These are phyloP conservation scores for Leccinum olivaceopallidum DNA, from an alignment of 768 basidiomycete genomes.

Conservation along the genomic window DNA sequence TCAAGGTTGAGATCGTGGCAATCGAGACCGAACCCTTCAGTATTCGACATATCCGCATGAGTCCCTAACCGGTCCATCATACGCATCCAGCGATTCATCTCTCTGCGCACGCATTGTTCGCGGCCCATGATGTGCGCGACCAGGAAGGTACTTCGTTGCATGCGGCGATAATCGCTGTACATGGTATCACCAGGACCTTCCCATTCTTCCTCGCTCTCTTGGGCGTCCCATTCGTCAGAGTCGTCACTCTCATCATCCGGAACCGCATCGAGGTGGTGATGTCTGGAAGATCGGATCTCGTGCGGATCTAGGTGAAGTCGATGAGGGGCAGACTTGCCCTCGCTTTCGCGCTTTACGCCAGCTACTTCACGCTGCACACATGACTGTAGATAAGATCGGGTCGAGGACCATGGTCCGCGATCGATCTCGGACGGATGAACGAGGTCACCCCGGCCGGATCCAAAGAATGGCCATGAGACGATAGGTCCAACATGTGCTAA, in stretches of 20 bases:
- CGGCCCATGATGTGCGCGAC: constrained; percentile 67
- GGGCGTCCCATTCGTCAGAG: constrained; percentile 75
- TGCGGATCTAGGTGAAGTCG: constrained; percentile 78
- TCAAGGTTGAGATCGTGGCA: constrained; percentile 85
- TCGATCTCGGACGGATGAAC: constrained; percentile 66
- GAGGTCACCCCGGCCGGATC: constrained; percentile 76
- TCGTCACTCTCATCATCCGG: constrained; percentile 76
- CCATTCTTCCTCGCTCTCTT: constrained; percentile 80
- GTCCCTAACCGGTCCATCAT: constrained; percentile 62
- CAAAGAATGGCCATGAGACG: constrained; percentile 91
- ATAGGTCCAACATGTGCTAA: constrained; percentile 52
- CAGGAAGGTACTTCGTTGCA: constrained; percentile 78
- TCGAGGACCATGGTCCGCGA: constrained; percentile 76
- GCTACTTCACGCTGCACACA: constrained; percentile 52
- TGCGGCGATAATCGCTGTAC: constrained; percentile 82
- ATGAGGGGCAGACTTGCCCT: constrained; percentile 59
- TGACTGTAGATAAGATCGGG: constrained; percentile 59
- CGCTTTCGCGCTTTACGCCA: too few relatives aligned
- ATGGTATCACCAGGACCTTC: constrained; percentile 60
- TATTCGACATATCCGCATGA: constrained; percentile 30
- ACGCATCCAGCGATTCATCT: constrained; percentile 71
- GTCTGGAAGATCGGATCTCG: constrained; percentile 68
- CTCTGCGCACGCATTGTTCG: constrained; percentile 60
- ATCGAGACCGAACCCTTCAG: constrained; percentile 76
- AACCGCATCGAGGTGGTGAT: constrained; percentile 66